These are phyloP conservation scores for Gleditsia sinensis DNA, from an alignment of 306 rosid species.

Conservation along the genomic window DNA sequence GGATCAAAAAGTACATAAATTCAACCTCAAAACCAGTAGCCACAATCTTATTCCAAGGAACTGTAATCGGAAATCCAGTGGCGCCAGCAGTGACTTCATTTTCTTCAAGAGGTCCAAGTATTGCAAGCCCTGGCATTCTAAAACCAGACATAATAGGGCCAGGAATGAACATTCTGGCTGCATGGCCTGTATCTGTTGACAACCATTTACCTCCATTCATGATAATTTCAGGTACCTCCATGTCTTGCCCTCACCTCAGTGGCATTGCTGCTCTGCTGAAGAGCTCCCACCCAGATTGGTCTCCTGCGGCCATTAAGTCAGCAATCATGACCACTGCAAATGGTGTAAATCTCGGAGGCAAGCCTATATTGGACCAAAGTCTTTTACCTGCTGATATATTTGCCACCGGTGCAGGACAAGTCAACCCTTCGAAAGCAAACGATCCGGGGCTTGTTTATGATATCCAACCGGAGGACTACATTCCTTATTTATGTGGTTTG, in stretches of 20 bases:
- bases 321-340: conserved; percentile 52
- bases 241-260: conserved; percentile 62
- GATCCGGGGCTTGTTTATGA: conserved; percentile 61
- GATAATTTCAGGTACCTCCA: conserved; percentile 56
- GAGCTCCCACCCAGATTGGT: conserved; percentile 68
- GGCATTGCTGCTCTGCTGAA: conserved; percentile 61
- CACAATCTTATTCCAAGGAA: conserved; percentile 45
- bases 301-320: conserved; percentile 64
- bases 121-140: conserved; percentile 45
- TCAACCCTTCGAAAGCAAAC: conserved; percentile 55
- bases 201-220: conserved; percentile 23
- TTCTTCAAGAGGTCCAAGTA: conserved; percentile 65
- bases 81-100: conserved; percentile 52
- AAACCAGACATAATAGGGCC: conserved; percentile 69
- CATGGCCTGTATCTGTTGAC: conserved; percentile 52
- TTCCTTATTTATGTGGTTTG: conserved; percentile 61
- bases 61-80: conserved; percentile 36
- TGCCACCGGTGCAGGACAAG: conserved; percentile 61
- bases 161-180: conserved; percentile 55
- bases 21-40: conserved; percentile 42
- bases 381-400: conserved; percentile 44
- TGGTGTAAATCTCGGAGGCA: conserved; percentile 26
- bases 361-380: conserved; percentile 37
- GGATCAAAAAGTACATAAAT: conserved; percentile 50
- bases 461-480: conserved; percentile 44